Base-by-base conservation (phyloP, 2,329 filamentous ascomycete species). In the Aspergillus eucalypticola region DNA sequence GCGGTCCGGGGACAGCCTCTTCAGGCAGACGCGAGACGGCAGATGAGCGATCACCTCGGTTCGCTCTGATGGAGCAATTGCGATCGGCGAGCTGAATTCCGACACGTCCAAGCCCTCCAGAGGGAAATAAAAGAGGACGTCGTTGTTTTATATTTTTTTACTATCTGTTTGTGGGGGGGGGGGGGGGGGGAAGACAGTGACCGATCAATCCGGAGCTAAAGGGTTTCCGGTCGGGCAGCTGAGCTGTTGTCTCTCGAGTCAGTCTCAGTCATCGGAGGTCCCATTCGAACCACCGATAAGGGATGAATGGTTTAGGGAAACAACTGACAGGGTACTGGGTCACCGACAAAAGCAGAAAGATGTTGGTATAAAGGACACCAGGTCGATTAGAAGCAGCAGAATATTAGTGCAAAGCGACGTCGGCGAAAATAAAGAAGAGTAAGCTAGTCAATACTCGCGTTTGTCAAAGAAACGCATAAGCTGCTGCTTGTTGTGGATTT, bases 1-100 rank as follows among this genome's bases (percentile, higher is more conserved):
- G 63, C 64, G 39, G 58, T 63, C 67, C 67, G 59, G 65, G 64
- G 64, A 67, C 64, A 70, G 63, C 62, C 66, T 69, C 60, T 58
- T 61, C 54, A 62, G 59, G 56, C 63, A 63, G 60, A 62, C 54
- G 58, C 64, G 41, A 55, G 59, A 62, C 56, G 56, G 60, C 58
- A 49, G 55, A 49, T 55, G 50, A 54, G 59, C 61, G 61, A 63
- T 65, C 56, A 51, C 49, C n/a, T 52, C 56, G 23, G 38, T 56
- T 60, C 41, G n/a, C 38, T 62, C 51, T 29, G 53, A 46, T 59
- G 53, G 53, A 64, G 53, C 64, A 68, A 71, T 67, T 66, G 67
- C 67, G 62, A 69, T 66, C 59, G 60, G 63, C 60, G 62, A 65
- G 56, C 60, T 51, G 59, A 66, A 65, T 58, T 60, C 62, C 58